A percentile compares a stretch with the other conserved stretches of the same genome.
Evolutionary conservation across 495 filamentous ascomycete genomes (phyloP).

Genomic region (Lasiosphaeris hirsuta): DNA sequence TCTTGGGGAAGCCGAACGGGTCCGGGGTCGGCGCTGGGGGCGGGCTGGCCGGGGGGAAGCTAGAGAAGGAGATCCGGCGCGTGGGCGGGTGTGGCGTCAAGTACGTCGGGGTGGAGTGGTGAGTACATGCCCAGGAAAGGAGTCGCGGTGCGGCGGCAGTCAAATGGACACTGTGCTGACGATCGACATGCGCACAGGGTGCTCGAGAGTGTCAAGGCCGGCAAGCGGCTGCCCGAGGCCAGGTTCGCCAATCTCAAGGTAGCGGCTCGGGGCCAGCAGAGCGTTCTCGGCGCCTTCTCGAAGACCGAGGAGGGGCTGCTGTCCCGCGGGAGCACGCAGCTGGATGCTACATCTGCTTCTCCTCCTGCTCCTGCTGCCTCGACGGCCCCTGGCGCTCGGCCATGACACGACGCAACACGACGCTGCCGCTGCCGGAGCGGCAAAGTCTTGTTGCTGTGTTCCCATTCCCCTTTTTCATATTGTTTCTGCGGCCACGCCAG

Average conservation of each 20-base stretch:
- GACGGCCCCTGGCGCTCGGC: neutral
- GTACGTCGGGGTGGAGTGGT: constrained; percentile 84
- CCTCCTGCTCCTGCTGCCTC: neutral
- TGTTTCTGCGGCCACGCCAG: neutral
- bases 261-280: constrained; percentile 57
- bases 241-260: constrained; percentile 62
- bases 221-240: constrained; percentile 70
- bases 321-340: constrained; percentile 19
- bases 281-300: constrained; percentile 45
- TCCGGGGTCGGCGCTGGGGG: constrained; percentile 59
- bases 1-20: constrained; percentile 60
- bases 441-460: too few species aligned
- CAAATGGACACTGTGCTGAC: constrained; percentile 18
- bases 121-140: constrained; percentile 19
- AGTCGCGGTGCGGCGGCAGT: too few species aligned
- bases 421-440: too few species aligned
- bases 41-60: constrained; percentile 73
- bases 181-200: constrained; percentile 45
- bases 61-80: constrained; percentile 73
- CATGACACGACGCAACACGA: too few species aligned
- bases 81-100: constrained; percentile 66
- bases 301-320: constrained; percentile 1
- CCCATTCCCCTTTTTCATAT: neutral
- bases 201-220: constrained; percentile 73
- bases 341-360: neutral